These are phyloP conservation scores for Xylariaceae sp. DNA, from an alignment of 2,329 filamentous ascomycete genomes.

Conservation along the genomic window DNA sequence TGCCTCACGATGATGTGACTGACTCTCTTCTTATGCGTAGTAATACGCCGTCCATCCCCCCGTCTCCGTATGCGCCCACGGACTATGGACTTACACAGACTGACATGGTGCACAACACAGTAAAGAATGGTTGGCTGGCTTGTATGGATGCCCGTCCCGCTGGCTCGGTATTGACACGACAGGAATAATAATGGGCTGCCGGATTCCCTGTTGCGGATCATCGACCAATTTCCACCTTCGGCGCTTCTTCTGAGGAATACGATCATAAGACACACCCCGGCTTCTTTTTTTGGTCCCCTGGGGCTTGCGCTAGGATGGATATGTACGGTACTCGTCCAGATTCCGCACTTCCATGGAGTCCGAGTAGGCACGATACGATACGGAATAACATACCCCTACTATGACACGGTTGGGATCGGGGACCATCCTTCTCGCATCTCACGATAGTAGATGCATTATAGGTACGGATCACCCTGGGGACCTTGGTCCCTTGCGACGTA, in stretches of 20 bases:
- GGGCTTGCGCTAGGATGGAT: conserved; percentile 13
- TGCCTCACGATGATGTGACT: too few species aligned
- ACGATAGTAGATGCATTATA: too few species aligned
- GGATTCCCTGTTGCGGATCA: conserved; percentile 25
- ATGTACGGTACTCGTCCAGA: too few species aligned
- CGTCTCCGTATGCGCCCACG: too few species aligned
- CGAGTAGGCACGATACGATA: background rate
- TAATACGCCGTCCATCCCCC: too few species aligned
- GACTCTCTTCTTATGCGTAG: too few species aligned
- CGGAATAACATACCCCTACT: background rate
- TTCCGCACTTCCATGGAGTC: background rate
- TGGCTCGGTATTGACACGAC: background rate
- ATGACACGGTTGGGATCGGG: background rate
- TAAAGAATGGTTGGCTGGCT: too few species aligned
- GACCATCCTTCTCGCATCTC: background rate
- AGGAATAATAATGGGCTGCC: background rate
- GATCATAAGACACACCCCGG: background rate
- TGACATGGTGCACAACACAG: too few species aligned
- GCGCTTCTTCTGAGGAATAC: conserved; percentile 5
- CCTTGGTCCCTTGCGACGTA: too few species aligned
- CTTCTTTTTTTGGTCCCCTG: conserved; percentile 6
- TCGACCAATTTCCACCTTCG: conserved; percentile 19
- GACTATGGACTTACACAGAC: too few species aligned
- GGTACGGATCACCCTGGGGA: too few species aligned
- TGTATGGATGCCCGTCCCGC: background rate